Conservation (phyloP, 495 filamentous ascomycete genomes). For the Penicillium arizonense region DNA sequence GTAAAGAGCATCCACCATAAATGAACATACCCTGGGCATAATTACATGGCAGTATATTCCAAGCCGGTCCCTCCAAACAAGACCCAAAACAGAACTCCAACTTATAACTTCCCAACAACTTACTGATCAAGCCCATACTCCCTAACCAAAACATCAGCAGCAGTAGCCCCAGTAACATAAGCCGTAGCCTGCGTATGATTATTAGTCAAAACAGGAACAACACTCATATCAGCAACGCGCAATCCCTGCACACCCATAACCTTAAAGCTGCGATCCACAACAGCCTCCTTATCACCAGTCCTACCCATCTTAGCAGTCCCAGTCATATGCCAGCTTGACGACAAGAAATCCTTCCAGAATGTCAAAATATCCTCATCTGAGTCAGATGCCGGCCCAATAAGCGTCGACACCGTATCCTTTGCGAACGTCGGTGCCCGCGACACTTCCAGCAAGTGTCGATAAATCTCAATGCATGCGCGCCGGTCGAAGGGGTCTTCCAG, state of each 20-base stretch:
- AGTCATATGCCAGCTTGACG: conserved; percentile 53
- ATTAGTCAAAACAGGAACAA: conserved; percentile 56
- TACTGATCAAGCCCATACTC: conserved; percentile 21
- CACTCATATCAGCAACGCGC: conserved; percentile 64
- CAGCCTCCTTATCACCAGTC: conserved; percentile 42
- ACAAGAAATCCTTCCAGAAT: conserved; percentile 36
- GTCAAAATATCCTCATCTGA: conserved; percentile 57
- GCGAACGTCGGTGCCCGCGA: conserved; percentile 42
- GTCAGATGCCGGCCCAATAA: conserved; percentile 45
- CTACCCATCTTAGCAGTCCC: conserved; percentile 64
- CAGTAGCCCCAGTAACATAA: conserved; percentile 32
- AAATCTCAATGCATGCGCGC: conserved; percentile 51
- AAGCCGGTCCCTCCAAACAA: no score
- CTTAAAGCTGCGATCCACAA: conserved; percentile 54
- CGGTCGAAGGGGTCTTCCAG: conserved; percentile 57
- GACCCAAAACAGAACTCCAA: neutral
- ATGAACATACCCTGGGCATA: no score
- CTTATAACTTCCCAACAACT: neutral
- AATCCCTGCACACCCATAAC: conserved; percentile 55
- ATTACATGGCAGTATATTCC: no score
- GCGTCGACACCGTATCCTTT: conserved; percentile 39
- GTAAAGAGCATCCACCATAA: no score
- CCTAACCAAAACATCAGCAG: conserved; percentile 25
- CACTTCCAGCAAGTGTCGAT: conserved; percentile 46
- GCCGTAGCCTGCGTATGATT: conserved; percentile 41